These are phyloP conservation scores for Platanthera guangdongensis DNA, from an alignment of 106 monocot species.

Conservation along the genomic window DNA sequence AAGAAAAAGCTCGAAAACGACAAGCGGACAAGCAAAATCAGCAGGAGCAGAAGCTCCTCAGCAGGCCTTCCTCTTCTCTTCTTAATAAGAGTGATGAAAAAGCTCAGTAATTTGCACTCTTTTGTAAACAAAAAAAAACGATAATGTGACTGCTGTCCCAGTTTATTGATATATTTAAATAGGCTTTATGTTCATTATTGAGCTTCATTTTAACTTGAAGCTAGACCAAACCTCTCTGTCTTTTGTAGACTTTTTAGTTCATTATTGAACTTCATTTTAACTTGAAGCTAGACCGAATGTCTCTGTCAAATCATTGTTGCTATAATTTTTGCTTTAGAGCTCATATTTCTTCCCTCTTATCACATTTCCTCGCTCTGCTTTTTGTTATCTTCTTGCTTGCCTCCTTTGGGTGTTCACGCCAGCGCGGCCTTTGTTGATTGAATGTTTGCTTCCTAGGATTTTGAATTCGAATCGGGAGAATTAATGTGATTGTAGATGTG, in stretches of 20 bases:
- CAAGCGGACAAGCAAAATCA: slow-evolving; percentile 31
- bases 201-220: slow-evolving; percentile 1
- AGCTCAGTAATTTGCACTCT: not conserved
- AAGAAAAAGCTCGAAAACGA: slow-evolving; percentile 57
- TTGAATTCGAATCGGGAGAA: too few relatives aligned
- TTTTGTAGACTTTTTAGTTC: too few relatives aligned
- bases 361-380: too few relatives aligned
- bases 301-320: too few relatives aligned
- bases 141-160: not conserved
- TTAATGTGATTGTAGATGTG: too few relatives aligned
- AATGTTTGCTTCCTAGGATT: too few relatives aligned
- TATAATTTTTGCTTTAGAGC: too few relatives aligned
- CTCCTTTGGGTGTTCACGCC: too few relatives aligned
- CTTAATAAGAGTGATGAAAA: slow-evolving; percentile 4
- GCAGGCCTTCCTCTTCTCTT: slow-evolving; percentile 25
- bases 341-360: too few relatives aligned
- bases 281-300: not conserved
- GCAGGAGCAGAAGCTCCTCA: slow-evolving; percentile 30
- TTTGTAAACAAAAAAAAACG: not conserved
- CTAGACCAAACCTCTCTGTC: too few relatives aligned
- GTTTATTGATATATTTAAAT: not conserved
- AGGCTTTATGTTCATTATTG: not conserved
- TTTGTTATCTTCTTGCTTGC: too few relatives aligned
- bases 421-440: too few relatives aligned
- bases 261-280: slow-evolving; percentile 3